Evolutionary conservation across 2,329 filamentous ascomycete genomes (phyloP).

Genomic region (Colletotrichum limetticola): DNA sequence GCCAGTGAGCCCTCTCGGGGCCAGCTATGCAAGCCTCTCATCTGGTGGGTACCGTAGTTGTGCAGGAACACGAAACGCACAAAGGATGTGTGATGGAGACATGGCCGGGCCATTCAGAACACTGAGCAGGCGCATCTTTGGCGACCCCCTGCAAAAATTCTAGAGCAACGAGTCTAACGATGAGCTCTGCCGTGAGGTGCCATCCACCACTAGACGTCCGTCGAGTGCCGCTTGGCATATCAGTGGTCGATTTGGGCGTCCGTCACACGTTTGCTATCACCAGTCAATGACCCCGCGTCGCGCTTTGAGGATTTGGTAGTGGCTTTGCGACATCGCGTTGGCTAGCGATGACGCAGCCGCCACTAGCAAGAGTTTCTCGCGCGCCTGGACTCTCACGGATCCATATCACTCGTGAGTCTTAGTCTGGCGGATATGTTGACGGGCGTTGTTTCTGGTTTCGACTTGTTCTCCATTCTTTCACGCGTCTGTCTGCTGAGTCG

Average conservation of each 20-base stretch:
- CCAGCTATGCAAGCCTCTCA: conserved; percentile 4
- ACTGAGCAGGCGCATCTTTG: conserved; percentile 9
- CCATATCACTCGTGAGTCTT: not conserved
- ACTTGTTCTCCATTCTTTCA: conserved; percentile 16
- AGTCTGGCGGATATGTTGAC: not conserved
- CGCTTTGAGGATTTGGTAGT: conserved; percentile 25
- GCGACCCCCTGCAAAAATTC: conserved; percentile 9
- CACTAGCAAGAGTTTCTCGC: conserved; percentile 19
- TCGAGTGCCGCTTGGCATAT: conserved; percentile 18
- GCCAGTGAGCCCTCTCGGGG: conserved; percentile 16
- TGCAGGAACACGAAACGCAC: conserved; percentile 35
- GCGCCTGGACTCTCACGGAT: conserved; percentile 11
- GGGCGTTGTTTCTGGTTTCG: conserved; percentile 13
- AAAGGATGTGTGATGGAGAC: conserved; percentile 32
- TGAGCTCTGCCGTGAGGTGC: conserved; percentile 21
- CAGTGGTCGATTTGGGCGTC: conserved; percentile 14
- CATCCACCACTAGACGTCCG: conserved; percentile 25
- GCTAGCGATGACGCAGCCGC: conserved; percentile 31
- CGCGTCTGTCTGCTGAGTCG: not conserved
- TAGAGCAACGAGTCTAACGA: conserved; percentile 20
- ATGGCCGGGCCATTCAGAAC: conserved; percentile 22
- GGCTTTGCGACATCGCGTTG: conserved; percentile 21
- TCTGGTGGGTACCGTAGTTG: conserved; percentile 23
- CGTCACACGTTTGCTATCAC: conserved; percentile 8
- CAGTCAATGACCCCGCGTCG: conserved; percentile 29